Evolutionary conservation across 192 early-diverging fungal genomes (phyloP).

Genomic region (Coemansia sp.): DNA sequence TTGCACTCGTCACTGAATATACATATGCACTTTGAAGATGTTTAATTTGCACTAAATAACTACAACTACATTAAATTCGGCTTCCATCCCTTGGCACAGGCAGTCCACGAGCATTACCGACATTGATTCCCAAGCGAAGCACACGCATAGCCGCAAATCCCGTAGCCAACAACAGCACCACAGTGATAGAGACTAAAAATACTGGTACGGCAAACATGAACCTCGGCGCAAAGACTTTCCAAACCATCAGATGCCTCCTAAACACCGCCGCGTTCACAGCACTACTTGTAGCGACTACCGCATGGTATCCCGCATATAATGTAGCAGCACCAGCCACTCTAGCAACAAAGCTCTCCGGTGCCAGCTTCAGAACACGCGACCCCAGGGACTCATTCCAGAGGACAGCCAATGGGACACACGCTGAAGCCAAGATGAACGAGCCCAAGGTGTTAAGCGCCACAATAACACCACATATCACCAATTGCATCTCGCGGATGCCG

Average conservation of each 20-base stretch:
- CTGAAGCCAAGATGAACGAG: slow-evolving; percentile 56
- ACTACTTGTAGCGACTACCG: slow-evolving; percentile 45
- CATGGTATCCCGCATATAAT: slow-evolving; percentile 57
- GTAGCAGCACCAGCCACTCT: slow-evolving; percentile 51
- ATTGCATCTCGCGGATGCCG: slow-evolving; percentile 76
- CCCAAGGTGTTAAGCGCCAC: slow-evolving; percentile 81
- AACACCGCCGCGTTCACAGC: slow-evolving; percentile 69
- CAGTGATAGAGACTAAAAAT: slow-evolving; percentile 10
- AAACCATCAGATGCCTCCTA: slow-evolving; percentile 94
- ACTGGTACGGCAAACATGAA: slow-evolving; percentile 66
- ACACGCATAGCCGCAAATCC: slow-evolving; percentile 34
- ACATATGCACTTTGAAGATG: neutral
- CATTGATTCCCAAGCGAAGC: slow-evolving; percentile 24
- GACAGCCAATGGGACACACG: slow-evolving; percentile 62
- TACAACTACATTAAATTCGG: neutral
- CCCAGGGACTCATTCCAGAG: slow-evolving; percentile 45
- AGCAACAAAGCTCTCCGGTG: slow-evolving; percentile 25
- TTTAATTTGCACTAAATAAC: too few relatives aligned
- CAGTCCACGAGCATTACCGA: slow-evolving; percentile 17
- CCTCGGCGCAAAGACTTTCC: slow-evolving; percentile 94
- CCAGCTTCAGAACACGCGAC: slow-evolving; percentile 30
- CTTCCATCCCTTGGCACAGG: neutral
- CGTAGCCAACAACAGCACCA: slow-evolving; percentile 24
- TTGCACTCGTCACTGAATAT: too few relatives aligned
- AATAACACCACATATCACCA: slow-evolving; percentile 66